phyloP scores from a whole-genome alignment of 441 rosid species.

The Eruca vesicaria region DNA sequence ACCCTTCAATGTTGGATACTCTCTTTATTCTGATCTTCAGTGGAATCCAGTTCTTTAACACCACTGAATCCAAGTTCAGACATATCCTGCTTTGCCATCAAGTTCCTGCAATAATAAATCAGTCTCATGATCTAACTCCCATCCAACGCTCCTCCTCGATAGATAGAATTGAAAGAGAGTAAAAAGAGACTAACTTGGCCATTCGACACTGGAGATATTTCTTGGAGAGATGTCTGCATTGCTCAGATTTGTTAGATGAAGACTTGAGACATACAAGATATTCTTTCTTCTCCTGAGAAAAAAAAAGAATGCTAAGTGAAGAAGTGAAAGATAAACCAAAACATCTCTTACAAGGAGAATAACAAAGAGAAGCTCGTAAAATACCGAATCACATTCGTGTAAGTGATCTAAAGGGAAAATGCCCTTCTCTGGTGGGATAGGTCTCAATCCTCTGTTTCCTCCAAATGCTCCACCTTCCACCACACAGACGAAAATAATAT shows the following conservation, averaged over 20 bases:
- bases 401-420: conserved; percentile 89
- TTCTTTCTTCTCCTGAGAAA: conserved; percentile 72
- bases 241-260: conserved; percentile 69
- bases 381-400: conserved; percentile 82
- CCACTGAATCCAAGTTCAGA: conserved; percentile 71
- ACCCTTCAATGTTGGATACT: conserved; percentile 32
- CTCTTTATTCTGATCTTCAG: conserved; percentile 30
- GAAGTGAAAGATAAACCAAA: not conserved
- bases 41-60: conserved; percentile 37
- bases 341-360: not conserved
- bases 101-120: conserved; percentile 50
- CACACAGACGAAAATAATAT: not conserved
- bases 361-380: not conserved
- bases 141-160: not conserved
- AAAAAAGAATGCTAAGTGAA: not conserved
- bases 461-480: conserved; percentile 91
- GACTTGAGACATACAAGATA: conserved; percentile 77
- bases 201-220: conserved; percentile 85
- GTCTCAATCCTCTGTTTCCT: conserved; percentile 83
- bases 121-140: not conserved
- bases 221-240: conserved; percentile 63
- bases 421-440: conserved; percentile 94
- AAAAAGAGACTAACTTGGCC: conserved; percentile 60
- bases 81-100: conserved; percentile 90
- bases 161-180: not conserved